Evolutionary conservation across 1,284 basidiomycete species (phyloP), one percentile per base, ranked within the genome.

Genomic region (Kalmanozyma brasiliensis): DNA sequence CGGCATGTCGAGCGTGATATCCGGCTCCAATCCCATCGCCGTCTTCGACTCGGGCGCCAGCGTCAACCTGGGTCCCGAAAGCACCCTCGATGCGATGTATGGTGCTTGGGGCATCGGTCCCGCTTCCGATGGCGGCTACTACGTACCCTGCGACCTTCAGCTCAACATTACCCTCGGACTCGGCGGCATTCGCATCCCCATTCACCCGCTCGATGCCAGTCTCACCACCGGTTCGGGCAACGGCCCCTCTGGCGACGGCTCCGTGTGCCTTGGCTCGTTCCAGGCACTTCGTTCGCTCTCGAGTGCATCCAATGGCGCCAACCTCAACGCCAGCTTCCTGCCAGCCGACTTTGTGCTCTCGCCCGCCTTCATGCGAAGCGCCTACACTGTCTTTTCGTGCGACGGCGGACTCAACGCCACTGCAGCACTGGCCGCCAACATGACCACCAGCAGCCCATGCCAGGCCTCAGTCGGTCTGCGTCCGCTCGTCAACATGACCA

Each of bases 21-120:
- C 64, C 19, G 55, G 62, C 24, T 42, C 52, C 6, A 57, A 63
- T 41, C 72, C 71, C 19, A 61, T 67, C 23, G 77, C 71, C 22
- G 59, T 75, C 23, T 56, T 77, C 44, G 73, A 73, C 30, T 64
- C 77, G 16, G 76, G 55, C 29, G 67, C 68, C 36, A 68, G 69
- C 32, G 52, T 76, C 57, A 77, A 73, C 34, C 65, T 74, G 10
- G 77, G 70, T 0, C 64, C 73, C 13, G 46, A 56, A 16, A 49
- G 46, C 33, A 61, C 71, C 2, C 63, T 79, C 35, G 75, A 79
- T 33, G 74, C 70, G 16, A 37, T 79, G 20, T 79, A 79, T 46
- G 76, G 77, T 24, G 76, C 76, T 17, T 77, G 57, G 44, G 74
- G 74, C 26, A 68, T 78, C 38, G 70, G 73, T 20, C 77, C 75